Base-by-base conservation (phyloP, 768 basidiomycete genomes). In the Boletus rubroflammeus region DNA sequence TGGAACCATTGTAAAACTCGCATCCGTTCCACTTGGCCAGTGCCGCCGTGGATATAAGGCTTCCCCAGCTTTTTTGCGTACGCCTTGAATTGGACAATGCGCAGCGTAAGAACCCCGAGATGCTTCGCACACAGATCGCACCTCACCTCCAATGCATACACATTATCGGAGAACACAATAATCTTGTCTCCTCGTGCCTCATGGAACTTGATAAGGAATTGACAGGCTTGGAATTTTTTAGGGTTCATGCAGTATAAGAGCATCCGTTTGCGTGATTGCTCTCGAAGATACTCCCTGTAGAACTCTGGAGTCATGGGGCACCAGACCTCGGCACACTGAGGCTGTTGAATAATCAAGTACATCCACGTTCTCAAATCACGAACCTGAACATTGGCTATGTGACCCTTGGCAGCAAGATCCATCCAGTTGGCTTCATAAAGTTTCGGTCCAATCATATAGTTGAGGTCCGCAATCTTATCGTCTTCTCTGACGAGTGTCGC, bases 371-470 rank as follows among this genome's bases (percentile, higher is more conserved):
- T 34, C 49, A 35, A 53, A 43, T 35, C 28, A 68, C 80, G 62
- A 69, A 94, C 94, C 85, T 98, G 95, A n/a, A 99, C 97, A 66
- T 97, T 98, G 7, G 97, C 97, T 66, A 99, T 99, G 71, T 99
- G 97, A 2, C 97, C 97, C 73, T 98, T 98, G 56, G 93, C 93
- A 50, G 97, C 97, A 62, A 99, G 84, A 72, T 99, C 97, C 96
- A 99, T 98, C 97, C 97, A 99, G 69, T 99, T 99, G 5, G 97
- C 97, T 73, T 99, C 97, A 67, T 99, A 99, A 29, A 99, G 80
- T 73, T 99, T 99, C 10, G 97, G 97, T 7, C 97, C 97, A 70
- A 99, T 98, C 86, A 98, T 91, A 67, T 98, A 99, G 68, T 98
- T 98, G 53, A 99, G 77, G 73, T 99, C 97, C 15, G 89, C 88